Conservation (phyloP, 768 basidiomycete species). For the Leccinellum albellum region DNA sequence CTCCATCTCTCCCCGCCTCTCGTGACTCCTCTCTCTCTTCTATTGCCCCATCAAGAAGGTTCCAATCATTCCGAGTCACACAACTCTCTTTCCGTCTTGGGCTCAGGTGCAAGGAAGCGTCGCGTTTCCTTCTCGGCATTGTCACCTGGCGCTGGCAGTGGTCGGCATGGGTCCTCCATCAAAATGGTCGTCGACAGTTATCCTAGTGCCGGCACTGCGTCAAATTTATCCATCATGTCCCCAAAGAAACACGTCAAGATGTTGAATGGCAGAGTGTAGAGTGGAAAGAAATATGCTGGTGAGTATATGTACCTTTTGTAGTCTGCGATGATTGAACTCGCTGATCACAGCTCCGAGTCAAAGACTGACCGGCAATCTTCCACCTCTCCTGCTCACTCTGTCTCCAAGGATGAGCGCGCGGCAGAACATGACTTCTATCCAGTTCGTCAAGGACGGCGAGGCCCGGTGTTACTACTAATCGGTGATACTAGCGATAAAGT, state of each 20-base stretch:
- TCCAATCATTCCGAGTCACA: neutral
- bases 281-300: constrained; percentile 38
- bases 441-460: too few relatives aligned
- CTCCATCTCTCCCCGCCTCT: constrained; percentile 13
- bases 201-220: constrained; percentile 9
- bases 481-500: too few relatives aligned
- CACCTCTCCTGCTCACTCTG: too few relatives aligned
- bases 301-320: neutral
- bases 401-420: too few relatives aligned
- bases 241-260: constrained; percentile 48
- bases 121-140: constrained; percentile 22
- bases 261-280: constrained; percentile 87
- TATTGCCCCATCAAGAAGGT: constrained; percentile 4
- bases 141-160: constrained; percentile 27
- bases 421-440: too few relatives aligned
- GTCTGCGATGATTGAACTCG: neutral
- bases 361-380: too few relatives aligned
- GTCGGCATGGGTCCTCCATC: constrained; percentile 21
- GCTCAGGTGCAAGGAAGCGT: constrained; percentile 13
- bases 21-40: constrained; percentile 11
- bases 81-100: neutral
- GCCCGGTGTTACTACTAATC: too few relatives aligned
- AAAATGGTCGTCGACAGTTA: neutral
- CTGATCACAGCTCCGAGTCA: constrained; percentile 15
- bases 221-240: neutral